These are phyloP conservation scores for Podospora pseudocomata DNA, from an alignment of 495 filamentous ascomycete species.

Conservation along the genomic window DNA sequence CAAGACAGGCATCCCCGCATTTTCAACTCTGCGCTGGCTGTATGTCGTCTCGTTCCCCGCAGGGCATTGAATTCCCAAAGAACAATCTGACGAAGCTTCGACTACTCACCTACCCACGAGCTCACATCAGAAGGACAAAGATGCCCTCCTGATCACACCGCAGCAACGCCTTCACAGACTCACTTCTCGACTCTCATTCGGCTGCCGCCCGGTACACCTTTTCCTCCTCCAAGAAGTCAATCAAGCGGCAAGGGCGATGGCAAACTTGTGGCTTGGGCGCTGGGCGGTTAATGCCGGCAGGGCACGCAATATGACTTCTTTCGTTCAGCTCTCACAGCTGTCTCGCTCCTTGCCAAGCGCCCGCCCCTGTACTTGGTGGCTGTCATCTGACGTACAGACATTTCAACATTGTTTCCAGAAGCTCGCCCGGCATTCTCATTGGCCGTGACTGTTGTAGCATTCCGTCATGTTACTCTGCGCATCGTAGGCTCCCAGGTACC, in stretches of 20 bases:
- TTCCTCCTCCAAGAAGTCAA: background rate
- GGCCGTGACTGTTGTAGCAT: background rate
- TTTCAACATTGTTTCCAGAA: constrained; percentile 1
- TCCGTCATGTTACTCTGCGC: background rate
- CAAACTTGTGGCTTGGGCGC: background rate
- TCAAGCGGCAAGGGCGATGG: background rate
- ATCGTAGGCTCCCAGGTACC: background rate
- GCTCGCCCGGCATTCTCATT: background rate
- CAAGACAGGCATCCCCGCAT: background rate
- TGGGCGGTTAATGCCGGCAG: background rate
- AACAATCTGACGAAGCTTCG: background rate
- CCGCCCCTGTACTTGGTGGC: background rate
- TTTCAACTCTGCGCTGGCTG: background rate
- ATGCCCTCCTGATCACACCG: background rate
- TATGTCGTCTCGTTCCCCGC: background rate
- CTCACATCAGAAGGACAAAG: background rate
- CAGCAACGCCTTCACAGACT: background rate
- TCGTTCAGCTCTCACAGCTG: background rate
- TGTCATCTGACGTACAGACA: background rate
- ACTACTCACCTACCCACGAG: background rate
- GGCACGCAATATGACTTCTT: background rate
- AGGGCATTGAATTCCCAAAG: background rate
- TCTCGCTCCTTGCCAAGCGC: background rate
- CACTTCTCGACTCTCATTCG: background rate
- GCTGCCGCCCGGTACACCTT: background rate